Evolutionary conservation across 2,329 filamentous ascomycete species (phyloP).

Genomic region (Myriangium duriaei): DNA sequence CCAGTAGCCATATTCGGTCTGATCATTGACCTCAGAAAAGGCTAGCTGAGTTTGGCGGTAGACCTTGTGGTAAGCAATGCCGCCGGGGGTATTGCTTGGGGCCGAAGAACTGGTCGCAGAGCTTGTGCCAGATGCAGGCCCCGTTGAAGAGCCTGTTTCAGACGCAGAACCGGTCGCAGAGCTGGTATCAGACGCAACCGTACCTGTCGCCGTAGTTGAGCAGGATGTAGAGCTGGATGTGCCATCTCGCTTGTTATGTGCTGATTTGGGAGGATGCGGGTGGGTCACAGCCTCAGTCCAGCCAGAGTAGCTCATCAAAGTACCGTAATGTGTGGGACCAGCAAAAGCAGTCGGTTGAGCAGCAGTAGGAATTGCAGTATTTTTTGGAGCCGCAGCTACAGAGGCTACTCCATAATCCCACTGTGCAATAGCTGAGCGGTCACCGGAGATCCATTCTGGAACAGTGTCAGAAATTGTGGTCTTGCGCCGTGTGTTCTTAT

Average conservation of each 20-base stretch:
- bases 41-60: conserved; percentile 20
- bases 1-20: conserved; percentile 41
- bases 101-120: background rate
- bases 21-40: conserved; percentile 36
- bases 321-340: background rate
- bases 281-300: conserved; percentile 7
- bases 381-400: background rate
- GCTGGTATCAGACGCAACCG: background rate
- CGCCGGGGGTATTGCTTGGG: conserved; percentile 5
- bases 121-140: background rate
- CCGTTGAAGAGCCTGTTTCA: background rate
- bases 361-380: background rate
- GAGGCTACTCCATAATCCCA: conserved; percentile 44
- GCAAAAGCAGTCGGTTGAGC: background rate
- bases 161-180: background rate
- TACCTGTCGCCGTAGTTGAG: no score
- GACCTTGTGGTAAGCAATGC: conserved; percentile 19
- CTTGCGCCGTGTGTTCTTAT: background rate
- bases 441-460: conserved; percentile 59
- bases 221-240: background rate
- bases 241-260: background rate
- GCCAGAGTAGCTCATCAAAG: conserved; percentile 2
- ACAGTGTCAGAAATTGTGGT: conserved; percentile 3
- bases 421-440: conserved; percentile 41
- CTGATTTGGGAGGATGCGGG: conserved; percentile 1